Conservation (phyloP, 148 eudicot species). For the Rhododendron kiyosumense region DNA sequence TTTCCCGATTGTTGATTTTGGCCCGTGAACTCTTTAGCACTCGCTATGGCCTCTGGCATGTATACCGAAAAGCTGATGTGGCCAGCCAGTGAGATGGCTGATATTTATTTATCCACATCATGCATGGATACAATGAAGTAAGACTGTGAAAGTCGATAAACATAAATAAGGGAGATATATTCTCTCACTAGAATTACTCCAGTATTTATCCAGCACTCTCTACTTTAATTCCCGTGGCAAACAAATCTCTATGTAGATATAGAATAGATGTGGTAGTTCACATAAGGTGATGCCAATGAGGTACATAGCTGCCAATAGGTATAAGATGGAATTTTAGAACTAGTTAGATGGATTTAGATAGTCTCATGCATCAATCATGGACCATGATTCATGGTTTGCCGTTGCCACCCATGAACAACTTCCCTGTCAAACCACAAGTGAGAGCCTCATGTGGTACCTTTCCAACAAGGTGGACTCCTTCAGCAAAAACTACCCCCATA, state of each 20-base stretch:
- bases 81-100: not conserved
- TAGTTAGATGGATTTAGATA: not conserved
- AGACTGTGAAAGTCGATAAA: not conserved
- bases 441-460: constrained; percentile 58
- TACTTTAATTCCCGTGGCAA: not conserved
- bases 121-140: not conserved
- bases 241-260: not conserved
- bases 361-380: not conserved
- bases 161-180: not conserved
- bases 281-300: not conserved
- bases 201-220: not conserved
- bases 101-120: not conserved
- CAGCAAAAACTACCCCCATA: constrained; percentile 81
- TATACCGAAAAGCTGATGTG: not conserved
- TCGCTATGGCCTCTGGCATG: not conserved
- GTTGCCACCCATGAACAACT: constrained; percentile 42
- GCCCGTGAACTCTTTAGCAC: not conserved
- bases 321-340: not conserved
- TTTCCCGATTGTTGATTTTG: not conserved
- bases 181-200: not conserved
- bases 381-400: not conserved
- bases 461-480: constrained; percentile 33
- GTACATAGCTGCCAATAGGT: not conserved
- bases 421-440: constrained; percentile 62
- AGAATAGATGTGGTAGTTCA: not conserved